Conservation (phyloP, 192 early-diverging fungal species). For the Mortierella antarctica region DNA sequence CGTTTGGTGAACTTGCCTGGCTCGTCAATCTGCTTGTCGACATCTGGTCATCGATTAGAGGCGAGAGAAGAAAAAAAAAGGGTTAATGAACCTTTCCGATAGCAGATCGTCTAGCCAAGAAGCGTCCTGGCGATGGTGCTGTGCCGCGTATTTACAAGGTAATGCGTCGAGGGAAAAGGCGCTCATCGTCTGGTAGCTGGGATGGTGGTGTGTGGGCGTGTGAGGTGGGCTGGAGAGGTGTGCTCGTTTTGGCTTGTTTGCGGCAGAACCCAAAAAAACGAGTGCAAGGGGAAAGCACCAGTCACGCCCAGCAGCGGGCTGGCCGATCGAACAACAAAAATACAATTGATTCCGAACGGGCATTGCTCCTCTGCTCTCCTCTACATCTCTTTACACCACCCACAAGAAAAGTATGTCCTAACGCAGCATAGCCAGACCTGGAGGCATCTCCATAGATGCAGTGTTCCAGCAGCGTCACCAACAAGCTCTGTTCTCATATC, state of each 20-base stretch:
- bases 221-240: neutral
- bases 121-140: neutral
- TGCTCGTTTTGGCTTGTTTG: neutral
- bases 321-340: slow-evolving; percentile 1
- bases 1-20: slow-evolving; percentile 35
- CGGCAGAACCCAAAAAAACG: neutral
- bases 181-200: slow-evolving; percentile 9
- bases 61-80: slow-evolving; percentile 4
- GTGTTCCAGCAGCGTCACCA: no score
- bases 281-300: neutral
- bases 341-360: neutral
- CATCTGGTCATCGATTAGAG: slow-evolving; percentile 47
- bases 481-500: no score
- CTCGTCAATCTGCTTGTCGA: slow-evolving; percentile 63
- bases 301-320: neutral
- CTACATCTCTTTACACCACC: neutral
- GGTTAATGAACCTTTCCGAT: neutral
- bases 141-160: slow-evolving; percentile 51
- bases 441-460: no score
- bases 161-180: slow-evolving; percentile 55
- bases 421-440: neutral
- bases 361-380: neutral
- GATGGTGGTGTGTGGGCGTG: neutral
- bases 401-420: neutral
- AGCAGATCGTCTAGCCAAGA: no score